Conservation (phyloP, 2,329 filamentous ascomycete genomes). For the Colletotrichum navitas region DNA sequence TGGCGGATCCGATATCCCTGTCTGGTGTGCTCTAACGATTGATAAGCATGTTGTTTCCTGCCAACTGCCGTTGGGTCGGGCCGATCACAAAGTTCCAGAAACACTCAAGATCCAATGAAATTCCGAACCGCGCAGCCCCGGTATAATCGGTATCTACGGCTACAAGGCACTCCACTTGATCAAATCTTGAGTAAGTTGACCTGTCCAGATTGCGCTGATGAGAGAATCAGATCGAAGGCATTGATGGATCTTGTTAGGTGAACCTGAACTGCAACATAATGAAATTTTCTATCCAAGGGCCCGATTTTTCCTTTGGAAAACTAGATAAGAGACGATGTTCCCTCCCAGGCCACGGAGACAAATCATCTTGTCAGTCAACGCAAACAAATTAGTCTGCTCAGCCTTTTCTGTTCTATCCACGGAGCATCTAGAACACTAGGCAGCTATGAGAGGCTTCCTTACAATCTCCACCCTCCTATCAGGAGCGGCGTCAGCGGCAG, state of each 20-base stretch:
- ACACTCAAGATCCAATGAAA: neutral
- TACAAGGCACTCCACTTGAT: neutral
- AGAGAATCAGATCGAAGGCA: neutral
- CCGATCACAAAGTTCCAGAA: neutral
- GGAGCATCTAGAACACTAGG: neutral
- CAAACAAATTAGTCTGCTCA: neutral
- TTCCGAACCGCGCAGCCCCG: conserved; percentile 9
- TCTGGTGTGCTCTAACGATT: neutral
- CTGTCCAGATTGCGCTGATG: neutral
- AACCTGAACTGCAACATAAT: neutral
- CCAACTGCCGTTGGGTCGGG: conserved; percentile 15
- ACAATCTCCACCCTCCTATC: conserved; percentile 15
- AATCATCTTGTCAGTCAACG: neutral
- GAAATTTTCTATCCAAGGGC: neutral
- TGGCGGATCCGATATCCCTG: neutral
- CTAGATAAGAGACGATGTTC: neutral
- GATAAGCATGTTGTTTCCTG: conserved; percentile 3
- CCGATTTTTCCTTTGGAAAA: neutral
- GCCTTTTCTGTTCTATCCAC: neutral
- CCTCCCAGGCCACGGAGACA: neutral
- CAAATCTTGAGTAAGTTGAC: conserved; percentile 5
- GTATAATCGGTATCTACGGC: conserved; percentile 9
- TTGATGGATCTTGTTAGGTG: neutral
- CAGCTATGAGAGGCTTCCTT: conserved; percentile 10
- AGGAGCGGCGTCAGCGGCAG: conserved; percentile 14